Evolutionary conservation across 331 rosid genomes (phyloP), one percentile per base, ranked within the genome.

Genomic region (Telfairia occidentalis): DNA sequence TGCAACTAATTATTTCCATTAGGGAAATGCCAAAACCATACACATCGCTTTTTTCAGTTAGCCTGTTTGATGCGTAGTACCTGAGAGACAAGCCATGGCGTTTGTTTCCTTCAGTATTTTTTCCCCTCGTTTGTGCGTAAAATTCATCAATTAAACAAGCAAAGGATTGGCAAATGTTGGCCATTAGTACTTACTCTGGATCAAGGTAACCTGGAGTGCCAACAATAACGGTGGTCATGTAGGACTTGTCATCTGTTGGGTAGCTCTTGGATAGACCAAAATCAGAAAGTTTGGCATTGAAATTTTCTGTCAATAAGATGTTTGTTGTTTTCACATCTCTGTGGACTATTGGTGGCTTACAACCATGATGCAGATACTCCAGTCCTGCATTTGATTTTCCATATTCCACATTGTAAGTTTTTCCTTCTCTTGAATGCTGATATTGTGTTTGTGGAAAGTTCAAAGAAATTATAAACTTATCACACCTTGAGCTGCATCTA

Each of bases 1-100:
- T 80, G 5, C 85, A 79, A 2, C 90, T 86, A 48, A 90, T 73
- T 58, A 88, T 58, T 79, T 90, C 89, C 63, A 88, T 74, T 28
- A 88, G 55, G 50, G 87, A 85, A 55, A 88, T 30, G 19, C 72
- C 72, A 64, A 37, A 64, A 5, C 65, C 37, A 28, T 24, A 58
- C 65, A 58, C 65, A 58, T 58, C 65, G 30, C 65, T 58, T 58
- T 64, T 64, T 11, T 64, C 72, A 8, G 72, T 64, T 37, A 64
- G n/a, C 49, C 72, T 37, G 50, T 64, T 64, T 64, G 72, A 64
- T 37, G 29, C 19, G 3, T 37, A 64, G 72, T 64, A 64, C 49
- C 72, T 64, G 72, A 37, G 30, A 64, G 26, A 30, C 42, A 7
- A 29, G 24, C 65, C 65, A 46, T 3, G 19, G 52, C n/a, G n/a